Evolutionary conservation across 1,139 yeast species (phyloP).

Genomic region (Pichia sp.): DNA sequence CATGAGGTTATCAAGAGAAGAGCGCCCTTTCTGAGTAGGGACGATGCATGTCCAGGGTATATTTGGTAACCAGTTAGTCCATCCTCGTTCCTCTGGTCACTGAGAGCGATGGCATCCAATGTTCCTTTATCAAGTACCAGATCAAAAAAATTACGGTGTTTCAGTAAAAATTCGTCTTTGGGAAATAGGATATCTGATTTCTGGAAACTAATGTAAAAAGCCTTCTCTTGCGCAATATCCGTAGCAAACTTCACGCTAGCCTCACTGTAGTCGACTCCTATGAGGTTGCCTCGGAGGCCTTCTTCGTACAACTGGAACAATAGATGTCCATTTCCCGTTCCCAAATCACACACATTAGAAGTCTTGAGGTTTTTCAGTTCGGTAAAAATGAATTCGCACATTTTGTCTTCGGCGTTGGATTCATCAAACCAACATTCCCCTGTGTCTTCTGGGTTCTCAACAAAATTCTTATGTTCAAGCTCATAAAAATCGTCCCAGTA

Average conservation of each 20-base stretch:
- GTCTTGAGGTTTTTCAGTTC: conserved; percentile 30
- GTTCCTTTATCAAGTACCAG: conserved; percentile 90
- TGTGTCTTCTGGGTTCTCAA: conserved; percentile 69
- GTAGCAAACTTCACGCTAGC: conserved; percentile 72
- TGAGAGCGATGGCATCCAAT: conserved; percentile 89
- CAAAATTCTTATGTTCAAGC: conserved; percentile 65
- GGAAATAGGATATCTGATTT: conserved; percentile 44
- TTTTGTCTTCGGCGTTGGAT: conserved; percentile 80
- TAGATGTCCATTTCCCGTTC: conserved; percentile 94
- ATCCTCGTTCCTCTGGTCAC: conserved; percentile 47
- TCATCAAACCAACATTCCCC: conserved; percentile 98
- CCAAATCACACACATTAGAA: conserved; percentile 65
- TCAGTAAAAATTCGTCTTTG: conserved; percentile 26
- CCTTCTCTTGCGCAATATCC: conserved; percentile 47
- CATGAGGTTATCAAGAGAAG: conserved; percentile 85
- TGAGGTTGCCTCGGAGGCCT: conserved; percentile 44
- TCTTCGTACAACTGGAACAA: conserved; percentile 65
- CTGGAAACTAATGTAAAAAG: conserved; percentile 40
- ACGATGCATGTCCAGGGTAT: conserved; percentile 60
- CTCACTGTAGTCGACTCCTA: conserved; percentile 85
- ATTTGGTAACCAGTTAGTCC: conserved; percentile 52
- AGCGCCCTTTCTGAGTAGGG: conserved; percentile 51
- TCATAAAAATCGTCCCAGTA: conserved; percentile 90
- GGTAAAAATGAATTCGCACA: conserved; percentile 56
- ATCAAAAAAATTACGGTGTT: conserved; percentile 48